Percentiles rank a stretch among this genome's conserved stretches.
Conservation (phyloP, 441 rosid species). For the Melastoma candidum region DNA sequence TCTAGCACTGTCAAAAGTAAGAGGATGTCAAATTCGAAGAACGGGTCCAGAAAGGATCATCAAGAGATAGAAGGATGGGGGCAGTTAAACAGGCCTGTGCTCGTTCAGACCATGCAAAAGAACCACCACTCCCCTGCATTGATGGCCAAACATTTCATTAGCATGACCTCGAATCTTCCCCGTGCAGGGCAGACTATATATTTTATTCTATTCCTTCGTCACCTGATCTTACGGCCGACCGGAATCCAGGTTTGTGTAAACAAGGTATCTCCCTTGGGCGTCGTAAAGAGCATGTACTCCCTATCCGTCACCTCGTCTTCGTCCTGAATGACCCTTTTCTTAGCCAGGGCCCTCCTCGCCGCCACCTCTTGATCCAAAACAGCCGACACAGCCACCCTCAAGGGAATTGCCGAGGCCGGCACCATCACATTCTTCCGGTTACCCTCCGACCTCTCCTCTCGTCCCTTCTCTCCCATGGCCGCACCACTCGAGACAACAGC, state of each 20-base stretch:
- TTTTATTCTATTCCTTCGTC: background rate
- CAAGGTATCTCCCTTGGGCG: constrained; percentile 48
- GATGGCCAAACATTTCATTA: background rate
- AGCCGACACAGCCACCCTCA: constrained; percentile 30
- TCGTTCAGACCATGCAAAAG: constrained; percentile 83
- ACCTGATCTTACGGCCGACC: constrained; percentile 42
- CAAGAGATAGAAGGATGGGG: constrained; percentile 1
- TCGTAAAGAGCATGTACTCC: constrained; percentile 36
- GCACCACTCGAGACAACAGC: too few species aligned
- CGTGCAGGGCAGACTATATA: background rate
- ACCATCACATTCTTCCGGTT: constrained; percentile 13
- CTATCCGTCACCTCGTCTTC: constrained; percentile 28
- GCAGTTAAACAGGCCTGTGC: constrained; percentile 54
- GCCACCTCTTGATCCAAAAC: constrained; percentile 56
- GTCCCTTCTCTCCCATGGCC: constrained; percentile 13
- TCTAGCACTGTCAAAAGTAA: constrained; percentile 50
- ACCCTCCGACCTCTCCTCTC: constrained; percentile 36
- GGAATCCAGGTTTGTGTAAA: constrained; percentile 83
- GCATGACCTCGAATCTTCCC: background rate
- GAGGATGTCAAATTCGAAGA: background rate
- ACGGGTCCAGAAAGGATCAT: background rate
- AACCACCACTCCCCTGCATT: constrained; percentile 63
- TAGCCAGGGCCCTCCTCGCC: constrained; percentile 52
- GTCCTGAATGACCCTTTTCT: constrained; percentile 48
- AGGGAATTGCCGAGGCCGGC: constrained; percentile 28